Percentiles rank a stretch among this genome's conserved stretches.
Conservation (phyloP, 805 yeast species). For the Maudiozyma barnettii region DNA sequence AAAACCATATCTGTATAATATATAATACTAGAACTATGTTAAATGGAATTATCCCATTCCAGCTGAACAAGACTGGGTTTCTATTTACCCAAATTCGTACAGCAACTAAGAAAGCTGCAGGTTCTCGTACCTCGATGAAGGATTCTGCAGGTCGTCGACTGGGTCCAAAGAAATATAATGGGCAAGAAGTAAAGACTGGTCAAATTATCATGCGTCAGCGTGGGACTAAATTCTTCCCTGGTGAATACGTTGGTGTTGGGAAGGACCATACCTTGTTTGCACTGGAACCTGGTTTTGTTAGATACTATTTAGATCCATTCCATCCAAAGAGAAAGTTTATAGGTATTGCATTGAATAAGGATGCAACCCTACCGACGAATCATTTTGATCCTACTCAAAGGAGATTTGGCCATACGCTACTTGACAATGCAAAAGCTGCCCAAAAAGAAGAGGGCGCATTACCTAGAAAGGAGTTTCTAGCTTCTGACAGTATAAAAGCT, state of each 20-base stretch:
- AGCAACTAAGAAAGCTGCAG: slow-evolving; percentile 90
- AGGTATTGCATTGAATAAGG: slow-evolving; percentile 70
- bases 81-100: slow-evolving; percentile 49
- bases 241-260: slow-evolving; percentile 84
- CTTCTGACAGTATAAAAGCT: slow-evolving; percentile 42
- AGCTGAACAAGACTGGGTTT: background rate
- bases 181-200: slow-evolving; percentile 63
- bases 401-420: slow-evolving; percentile 71
- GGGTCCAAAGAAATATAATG: slow-evolving; percentile 84
- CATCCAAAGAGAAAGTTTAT: slow-evolving; percentile 87
- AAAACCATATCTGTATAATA: too few relatives aligned
- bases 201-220: slow-evolving; percentile 88
- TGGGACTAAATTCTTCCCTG: slow-evolving; percentile 92
- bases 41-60: background rate
- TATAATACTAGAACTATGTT: background rate
- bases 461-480: slow-evolving; percentile 58
- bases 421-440: slow-evolving; percentile 36
- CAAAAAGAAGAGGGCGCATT: slow-evolving; percentile 49
- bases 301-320: slow-evolving; percentile 89
- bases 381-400: slow-evolving; percentile 86
- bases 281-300: slow-evolving; percentile 83
- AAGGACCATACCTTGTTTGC: slow-evolving; percentile 91
- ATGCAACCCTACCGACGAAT: slow-evolving; percentile 65
- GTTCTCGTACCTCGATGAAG: slow-evolving; percentile 87
- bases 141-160: slow-evolving; percentile 92